Base-by-base conservation (phyloP, 176 grass and related monocot species). In the Musa schizocarpa region DNA sequence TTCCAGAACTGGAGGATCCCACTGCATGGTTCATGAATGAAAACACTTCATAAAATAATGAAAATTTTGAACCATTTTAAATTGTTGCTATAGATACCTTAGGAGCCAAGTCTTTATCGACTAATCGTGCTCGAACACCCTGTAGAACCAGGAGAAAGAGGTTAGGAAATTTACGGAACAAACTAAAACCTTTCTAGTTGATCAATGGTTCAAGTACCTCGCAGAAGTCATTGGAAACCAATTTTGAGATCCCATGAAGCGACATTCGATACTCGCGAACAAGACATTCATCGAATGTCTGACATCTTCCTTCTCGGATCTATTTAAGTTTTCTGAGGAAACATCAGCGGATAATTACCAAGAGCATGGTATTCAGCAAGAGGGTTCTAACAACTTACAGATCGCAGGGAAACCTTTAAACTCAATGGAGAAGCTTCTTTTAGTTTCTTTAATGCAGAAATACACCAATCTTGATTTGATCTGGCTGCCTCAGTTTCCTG, bases 201-300 rank as follows among this genome's bases (percentile, higher is more conserved):
- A 24, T 69, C 29, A 16, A 80, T 25, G 54, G 20, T 25, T 52
- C 27, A 54, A 56, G 78, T 89, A 99, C 90, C 95, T 98, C 88
- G 24, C 69, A 74, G 70, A 99, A 99, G 54, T 99, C 86, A 68
- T 86, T 84, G 74, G 88, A 87, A 84, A 93, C 64, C 49, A 73
- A 22, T 79, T 91, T 85, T 19, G 84, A 99, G 61, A 87, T 72
- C 16, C 84, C 86, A 82, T 89, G 84, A 50, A 94, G 63, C 7
- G 95, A 94, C 88, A 99, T 91, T 52, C 90, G 77, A 65, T 91
- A 99, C 79, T 99, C 95, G 19, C 90, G 90, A 27, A 94, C 86
- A 87, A 99, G 86, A 57, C 90, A 99, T 83, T 99, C 84, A 76
- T 93, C 95, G 8, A 99, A 71, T 79, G 95, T 99, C 71, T 99